Percentiles rank a stretch among this genome's conserved stretches.
These are phyloP conservation scores for Stephania yunnanensis DNA, from an alignment of 164 flowering plant species.

Conservation along the genomic window DNA sequence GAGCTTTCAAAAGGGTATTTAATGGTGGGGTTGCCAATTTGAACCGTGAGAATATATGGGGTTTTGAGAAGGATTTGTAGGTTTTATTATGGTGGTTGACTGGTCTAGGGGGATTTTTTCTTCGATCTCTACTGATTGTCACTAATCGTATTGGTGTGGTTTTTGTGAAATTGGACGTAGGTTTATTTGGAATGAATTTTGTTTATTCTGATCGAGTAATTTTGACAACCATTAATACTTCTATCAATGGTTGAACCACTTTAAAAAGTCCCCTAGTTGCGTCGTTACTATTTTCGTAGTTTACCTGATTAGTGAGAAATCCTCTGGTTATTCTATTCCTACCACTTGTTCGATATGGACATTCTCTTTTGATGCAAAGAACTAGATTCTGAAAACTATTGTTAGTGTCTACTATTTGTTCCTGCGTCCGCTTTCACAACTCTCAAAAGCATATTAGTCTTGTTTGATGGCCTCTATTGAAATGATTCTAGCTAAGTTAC, in stretches of 20 bases:
- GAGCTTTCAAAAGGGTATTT: neutral
- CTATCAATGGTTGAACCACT: neutral
- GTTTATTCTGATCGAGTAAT: neutral
- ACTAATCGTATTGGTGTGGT: neutral
- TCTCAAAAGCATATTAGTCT: too few species aligned
- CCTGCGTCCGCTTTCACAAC: too few species aligned
- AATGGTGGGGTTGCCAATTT: neutral
- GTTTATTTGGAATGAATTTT: neutral
- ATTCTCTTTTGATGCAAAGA: neutral
- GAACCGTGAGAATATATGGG: neutral
- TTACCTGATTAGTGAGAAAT: neutral
- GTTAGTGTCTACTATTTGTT: too few species aligned
- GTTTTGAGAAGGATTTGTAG: neutral
- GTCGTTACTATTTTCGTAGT: neutral
- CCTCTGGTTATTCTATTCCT: neutral
- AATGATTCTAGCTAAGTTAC: too few species aligned
- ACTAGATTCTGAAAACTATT: too few species aligned
- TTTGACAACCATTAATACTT: neutral
- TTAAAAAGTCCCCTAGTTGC: neutral
- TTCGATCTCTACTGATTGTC: too few species aligned
- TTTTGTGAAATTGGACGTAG: neutral
- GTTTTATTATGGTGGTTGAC: neutral
- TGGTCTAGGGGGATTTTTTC: neutral
- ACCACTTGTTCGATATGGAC: too few species aligned
- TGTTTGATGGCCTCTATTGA: too few species aligned